Evolutionary conservation across 768 basidiomycete species (phyloP).

Genomic region (Mrakia hoshinonis): DNA sequence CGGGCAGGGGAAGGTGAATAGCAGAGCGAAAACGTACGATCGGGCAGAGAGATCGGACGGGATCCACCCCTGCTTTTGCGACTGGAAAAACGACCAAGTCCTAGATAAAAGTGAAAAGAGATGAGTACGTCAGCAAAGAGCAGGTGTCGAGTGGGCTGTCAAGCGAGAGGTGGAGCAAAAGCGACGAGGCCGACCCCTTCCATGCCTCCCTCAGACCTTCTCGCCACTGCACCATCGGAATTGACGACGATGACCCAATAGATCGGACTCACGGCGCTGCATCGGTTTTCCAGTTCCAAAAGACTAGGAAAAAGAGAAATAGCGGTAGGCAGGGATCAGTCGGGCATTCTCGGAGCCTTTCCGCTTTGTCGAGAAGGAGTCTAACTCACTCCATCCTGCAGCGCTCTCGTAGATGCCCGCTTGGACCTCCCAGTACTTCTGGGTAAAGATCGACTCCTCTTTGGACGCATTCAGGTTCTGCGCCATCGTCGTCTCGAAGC

Average conservation of each 20-base stretch:
- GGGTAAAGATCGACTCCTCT: background rate
- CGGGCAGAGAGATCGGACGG: background rate
- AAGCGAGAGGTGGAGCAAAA: too few species aligned
- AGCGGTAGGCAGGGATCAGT: background rate
- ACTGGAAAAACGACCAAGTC: constrained; percentile 3
- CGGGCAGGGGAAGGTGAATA: background rate
- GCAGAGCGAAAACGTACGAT: background rate
- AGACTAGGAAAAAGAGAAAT: background rate
- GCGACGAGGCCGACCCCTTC: too few species aligned
- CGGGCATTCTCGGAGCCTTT: too few species aligned
- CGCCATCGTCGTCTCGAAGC: background rate
- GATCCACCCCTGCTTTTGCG: constrained; percentile 12
- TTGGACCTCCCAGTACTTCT: constrained; percentile 21
- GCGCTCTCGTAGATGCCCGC: constrained; percentile 1
- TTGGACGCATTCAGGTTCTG: background rate
- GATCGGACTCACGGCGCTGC: background rate
- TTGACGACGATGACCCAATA: too few species aligned
- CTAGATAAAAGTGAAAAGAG: too few species aligned
- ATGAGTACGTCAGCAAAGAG: too few species aligned
- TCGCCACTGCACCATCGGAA: too few species aligned
- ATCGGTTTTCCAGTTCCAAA: constrained; percentile 27
- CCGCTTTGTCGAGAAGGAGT: too few species aligned
- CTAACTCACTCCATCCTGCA: constrained; percentile 7
- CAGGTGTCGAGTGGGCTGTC: too few species aligned
- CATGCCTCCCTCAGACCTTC: too few species aligned